Evolutionary conservation across 2,329 filamentous ascomycete species (phyloP), one percentile per base, ranked within the genome.

Genomic region (Phialemonium atrogriseum): DNA sequence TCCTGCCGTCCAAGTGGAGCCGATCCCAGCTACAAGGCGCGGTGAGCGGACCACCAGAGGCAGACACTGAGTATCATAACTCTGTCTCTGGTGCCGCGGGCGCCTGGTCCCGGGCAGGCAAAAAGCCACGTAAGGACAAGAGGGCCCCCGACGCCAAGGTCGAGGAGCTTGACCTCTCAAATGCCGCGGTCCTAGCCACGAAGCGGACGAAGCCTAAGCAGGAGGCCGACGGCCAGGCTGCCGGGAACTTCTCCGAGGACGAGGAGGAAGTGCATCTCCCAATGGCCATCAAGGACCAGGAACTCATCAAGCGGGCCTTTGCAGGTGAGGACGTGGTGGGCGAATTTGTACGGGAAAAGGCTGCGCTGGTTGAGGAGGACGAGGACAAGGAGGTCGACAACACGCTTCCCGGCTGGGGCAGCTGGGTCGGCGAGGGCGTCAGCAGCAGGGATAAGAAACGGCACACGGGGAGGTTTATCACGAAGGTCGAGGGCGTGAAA

Each of bases 371-470:
- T 12, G 70, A 74, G 18, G 83, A 84, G 12, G 87, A 95, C 55
- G 86, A 83, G 44, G 84, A 93, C 50, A 82, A 91, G 57, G 64
- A 85, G 34, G 61, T 87, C 18, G 86, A 89, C 52, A 82, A 81
- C 43, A 83, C 84, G n/a, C 69, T 98, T 5, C 87, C 87, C 1
- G 91, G 91, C 27, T 98, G 91, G 91, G 91, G 91, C 42, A 79
- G 70, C 48, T 95, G 91, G 91, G 73, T 83, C 5, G 91, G 91
- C 40, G 77, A 83, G 11, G 89, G 88, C 12, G 67, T 95, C 41
- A 81, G 76, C 55, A 79, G 76, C 45, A 74, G 73, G 39, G 73
- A 83, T 42, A 69, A 75, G 56, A 76, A 76, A 50, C 61, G 70
- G 44, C 77, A 81, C 49, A 64, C 68, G 47, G 71, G 68, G 34